Conservation (phyloP, 805 yeast species). For the Candida sakaeoensis region DNA sequence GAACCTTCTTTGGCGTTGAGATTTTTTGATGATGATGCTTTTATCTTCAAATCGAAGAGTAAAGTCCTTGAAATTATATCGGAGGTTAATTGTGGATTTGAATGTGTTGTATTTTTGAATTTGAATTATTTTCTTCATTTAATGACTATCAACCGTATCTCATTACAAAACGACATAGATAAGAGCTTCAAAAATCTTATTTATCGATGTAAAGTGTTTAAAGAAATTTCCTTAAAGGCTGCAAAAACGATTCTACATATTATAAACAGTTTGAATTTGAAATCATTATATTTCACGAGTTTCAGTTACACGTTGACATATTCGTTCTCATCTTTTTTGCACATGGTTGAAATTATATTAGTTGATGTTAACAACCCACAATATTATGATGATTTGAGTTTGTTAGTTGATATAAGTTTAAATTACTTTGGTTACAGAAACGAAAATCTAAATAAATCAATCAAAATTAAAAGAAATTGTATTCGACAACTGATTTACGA, state of each 20-base stretch:
- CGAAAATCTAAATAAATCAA: neutral
- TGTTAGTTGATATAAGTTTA: slow-evolving; percentile 20
- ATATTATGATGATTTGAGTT: slow-evolving; percentile 5
- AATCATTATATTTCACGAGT: slow-evolving; percentile 19
- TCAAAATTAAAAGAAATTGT: slow-evolving; percentile 2
- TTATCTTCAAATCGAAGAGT: slow-evolving; percentile 11
- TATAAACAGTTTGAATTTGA: slow-evolving; percentile 17
- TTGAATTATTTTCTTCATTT: slow-evolving; percentile 32
- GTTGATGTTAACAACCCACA: slow-evolving; percentile 9
- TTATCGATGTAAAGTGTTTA: slow-evolving; percentile 17
- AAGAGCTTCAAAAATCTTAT: too few species aligned
- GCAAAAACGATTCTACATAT: slow-evolving; percentile 35
- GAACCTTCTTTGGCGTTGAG: slow-evolving; percentile 21
- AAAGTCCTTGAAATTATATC: neutral
- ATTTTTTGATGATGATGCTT: slow-evolving; percentile 31
- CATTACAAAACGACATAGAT: slow-evolving; percentile 16
- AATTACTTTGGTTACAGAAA: slow-evolving; percentile 5
- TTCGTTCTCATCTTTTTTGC: slow-evolving; percentile 30
- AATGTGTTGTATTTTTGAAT: slow-evolving; percentile 21
- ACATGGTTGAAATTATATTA: slow-evolving; percentile 24
- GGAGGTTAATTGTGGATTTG: slow-evolving; percentile 8
- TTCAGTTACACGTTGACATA: slow-evolving; percentile 29
- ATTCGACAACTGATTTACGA: slow-evolving; percentile 7
- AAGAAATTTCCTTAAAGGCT: slow-evolving; percentile 27
- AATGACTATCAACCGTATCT: slow-evolving; percentile 36